phyloP scores from a whole-genome alignment of 768 basidiomycete genomes.

The Megacollybia marginata region DNA sequence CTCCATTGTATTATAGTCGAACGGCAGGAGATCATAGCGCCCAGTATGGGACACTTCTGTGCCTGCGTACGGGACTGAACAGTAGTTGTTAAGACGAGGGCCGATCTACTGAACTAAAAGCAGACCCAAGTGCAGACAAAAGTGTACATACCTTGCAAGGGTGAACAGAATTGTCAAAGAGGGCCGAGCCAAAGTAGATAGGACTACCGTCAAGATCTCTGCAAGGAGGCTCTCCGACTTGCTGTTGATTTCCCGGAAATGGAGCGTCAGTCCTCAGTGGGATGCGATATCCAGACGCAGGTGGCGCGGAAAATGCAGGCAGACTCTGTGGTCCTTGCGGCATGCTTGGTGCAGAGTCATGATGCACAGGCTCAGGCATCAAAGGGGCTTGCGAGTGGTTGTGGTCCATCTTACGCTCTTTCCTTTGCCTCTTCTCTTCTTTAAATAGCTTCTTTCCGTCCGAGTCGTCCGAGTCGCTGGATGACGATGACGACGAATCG shows the following conservation, averaged over 20 bases:
- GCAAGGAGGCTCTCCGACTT: constrained; percentile 45
- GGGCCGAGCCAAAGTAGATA: constrained; percentile 67
- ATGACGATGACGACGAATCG: constrained; percentile 16
- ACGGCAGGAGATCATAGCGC: constrained; percentile 70
- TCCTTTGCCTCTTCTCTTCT: constrained; percentile 15
- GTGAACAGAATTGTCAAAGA: constrained; percentile 62
- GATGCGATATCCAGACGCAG: constrained; percentile 64
- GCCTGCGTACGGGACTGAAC: constrained; percentile 58
- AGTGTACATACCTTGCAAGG: constrained; percentile 62
- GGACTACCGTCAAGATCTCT: constrained; percentile 53
- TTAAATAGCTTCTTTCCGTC: constrained; percentile 1
- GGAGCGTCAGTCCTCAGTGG: constrained; percentile 35
- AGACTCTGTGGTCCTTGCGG: neutral
- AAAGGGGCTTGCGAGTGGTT: constrained; percentile 4
- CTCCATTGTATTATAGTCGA: constrained; percentile 63
- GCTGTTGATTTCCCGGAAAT: constrained; percentile 35
- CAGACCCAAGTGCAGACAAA: too few species aligned
- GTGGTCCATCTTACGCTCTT: constrained; percentile 12
- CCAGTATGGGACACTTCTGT: constrained; percentile 53
- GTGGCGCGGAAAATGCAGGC: constrained; percentile 17
- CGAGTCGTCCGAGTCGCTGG: constrained; percentile 14
- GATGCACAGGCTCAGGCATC: neutral
- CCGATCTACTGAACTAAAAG: constrained; percentile 13
- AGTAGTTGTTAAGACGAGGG: constrained; percentile 44
- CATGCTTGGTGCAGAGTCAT: neutral